These are phyloP conservation scores for Penicillium sp. DNA, from an alignment of 2,329 filamentous ascomycete genomes.

Conservation along the genomic window DNA sequence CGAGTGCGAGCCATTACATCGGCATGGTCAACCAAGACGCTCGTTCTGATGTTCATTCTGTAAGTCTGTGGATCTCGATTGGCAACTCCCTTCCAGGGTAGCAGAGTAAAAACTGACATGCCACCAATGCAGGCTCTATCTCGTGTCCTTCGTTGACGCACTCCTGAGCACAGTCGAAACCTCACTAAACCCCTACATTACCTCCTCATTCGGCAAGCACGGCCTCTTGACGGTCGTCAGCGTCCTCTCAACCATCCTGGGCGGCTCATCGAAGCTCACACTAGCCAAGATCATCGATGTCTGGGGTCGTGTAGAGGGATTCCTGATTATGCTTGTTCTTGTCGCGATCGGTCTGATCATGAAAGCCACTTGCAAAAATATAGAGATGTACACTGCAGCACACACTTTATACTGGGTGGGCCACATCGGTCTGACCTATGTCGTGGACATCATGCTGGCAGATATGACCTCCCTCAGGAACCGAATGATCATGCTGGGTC, in stretches of 20 bases:
- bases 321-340: conserved; percentile 5
- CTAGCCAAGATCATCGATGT: conserved; percentile 8
- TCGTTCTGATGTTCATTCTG: conserved; percentile 8
- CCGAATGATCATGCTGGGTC: conserved; percentile 51
- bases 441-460: conserved; percentile 51
- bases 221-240: conserved; percentile 6
- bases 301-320: conserved; percentile 8
- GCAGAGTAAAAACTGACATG: neutral
- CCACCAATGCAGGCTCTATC: conserved; percentile 1
- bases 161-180: conserved; percentile 2
- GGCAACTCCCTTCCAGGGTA: no score
- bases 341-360: conserved; percentile 6
- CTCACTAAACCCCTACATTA: conserved; percentile 5
- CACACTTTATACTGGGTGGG: conserved; percentile 46
- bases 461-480: conserved; percentile 55
- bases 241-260: conserved; percentile 9
- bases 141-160: conserved; percentile 7
- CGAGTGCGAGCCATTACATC: conserved; percentile 8
- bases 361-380: conserved; percentile 7
- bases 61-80: neutral
- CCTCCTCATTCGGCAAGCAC: conserved; percentile 4
- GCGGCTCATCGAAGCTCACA: conserved; percentile 6
- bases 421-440: conserved; percentile 47
- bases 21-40: conserved; percentile 4
- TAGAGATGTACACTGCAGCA: conserved; percentile 8